phyloP scores from a whole-genome alignment of 148 eudicot species.

The Fallopia convolvulus region DNA sequence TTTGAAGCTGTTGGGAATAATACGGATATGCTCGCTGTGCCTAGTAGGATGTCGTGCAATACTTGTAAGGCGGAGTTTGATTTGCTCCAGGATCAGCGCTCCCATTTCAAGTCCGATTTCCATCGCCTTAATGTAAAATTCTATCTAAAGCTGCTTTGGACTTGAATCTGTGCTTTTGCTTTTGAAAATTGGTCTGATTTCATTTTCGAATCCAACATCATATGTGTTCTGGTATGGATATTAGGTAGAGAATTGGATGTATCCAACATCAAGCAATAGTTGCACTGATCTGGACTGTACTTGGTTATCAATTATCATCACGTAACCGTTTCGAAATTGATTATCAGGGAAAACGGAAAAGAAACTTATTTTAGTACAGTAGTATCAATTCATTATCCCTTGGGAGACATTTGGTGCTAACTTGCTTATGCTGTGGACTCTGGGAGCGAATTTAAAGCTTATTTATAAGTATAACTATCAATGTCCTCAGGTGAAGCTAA shows the following conservation, averaged over 20 bases:
- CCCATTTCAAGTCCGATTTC: slow-evolving; percentile 84
- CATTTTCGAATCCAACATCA: not conserved
- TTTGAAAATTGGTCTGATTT: slow-evolving; percentile 3
- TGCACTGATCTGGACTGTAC: too few relatives aligned
- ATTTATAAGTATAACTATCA: not conserved
- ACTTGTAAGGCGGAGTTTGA: slow-evolving; percentile 75
- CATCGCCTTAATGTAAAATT: slow-evolving; percentile 79
- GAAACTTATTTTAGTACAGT: too few relatives aligned
- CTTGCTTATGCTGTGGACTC: too few relatives aligned
- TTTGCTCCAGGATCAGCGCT: slow-evolving; percentile 64
- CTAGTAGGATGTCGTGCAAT: slow-evolving; percentile 64
- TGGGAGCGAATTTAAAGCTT: not conserved
- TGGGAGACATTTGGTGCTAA: too few relatives aligned
- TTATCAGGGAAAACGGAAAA: not conserved
- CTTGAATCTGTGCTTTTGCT: not conserved
- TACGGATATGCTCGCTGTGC: slow-evolving; percentile 5
- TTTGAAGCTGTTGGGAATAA: not conserved
- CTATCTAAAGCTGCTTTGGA: not conserved
- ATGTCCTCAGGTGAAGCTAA: slow-evolving; percentile 60
- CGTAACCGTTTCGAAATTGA: not conserved
- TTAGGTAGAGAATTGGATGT: not conserved
- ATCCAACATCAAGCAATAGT: too few relatives aligned
- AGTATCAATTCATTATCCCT: too few relatives aligned
- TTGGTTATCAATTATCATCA: too few relatives aligned
- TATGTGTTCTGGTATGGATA: not conserved